phyloP scores from a whole-genome alignment of 345 rosid species.

The Pugionium cornutum region DNA sequence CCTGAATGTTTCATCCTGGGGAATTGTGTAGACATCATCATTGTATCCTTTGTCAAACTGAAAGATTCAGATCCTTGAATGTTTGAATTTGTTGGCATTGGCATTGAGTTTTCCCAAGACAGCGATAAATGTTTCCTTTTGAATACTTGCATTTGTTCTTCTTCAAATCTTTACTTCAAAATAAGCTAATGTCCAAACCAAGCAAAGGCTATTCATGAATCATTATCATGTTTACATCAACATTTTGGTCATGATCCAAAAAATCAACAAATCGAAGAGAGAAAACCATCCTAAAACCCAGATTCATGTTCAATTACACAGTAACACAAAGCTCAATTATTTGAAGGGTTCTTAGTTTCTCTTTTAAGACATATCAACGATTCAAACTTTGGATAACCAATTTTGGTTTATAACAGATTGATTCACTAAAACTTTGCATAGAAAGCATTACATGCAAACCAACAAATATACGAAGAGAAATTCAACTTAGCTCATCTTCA shows the following conservation, averaged over 20 bases:
- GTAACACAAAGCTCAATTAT: background rate
- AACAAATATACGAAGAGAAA: background rate
- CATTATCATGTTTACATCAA: background rate
- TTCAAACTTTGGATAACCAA: conserved; percentile 15
- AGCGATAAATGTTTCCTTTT: conserved; percentile 15
- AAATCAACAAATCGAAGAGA: conserved; percentile 24
- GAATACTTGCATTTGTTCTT: conserved; percentile 41
- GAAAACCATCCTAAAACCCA: conserved; percentile 10
- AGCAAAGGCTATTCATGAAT: conserved; percentile 21
- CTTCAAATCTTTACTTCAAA: background rate
- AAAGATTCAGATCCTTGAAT: conserved; percentile 33
- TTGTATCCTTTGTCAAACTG: conserved; percentile 18
- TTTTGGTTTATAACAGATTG: conserved; percentile 8
- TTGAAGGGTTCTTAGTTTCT: background rate
- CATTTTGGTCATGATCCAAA: conserved; percentile 17
- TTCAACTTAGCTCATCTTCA: background rate
- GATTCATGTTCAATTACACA: conserved; percentile 12
- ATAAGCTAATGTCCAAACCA: conserved; percentile 28
- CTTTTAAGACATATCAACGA: background rate
- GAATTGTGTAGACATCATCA: conserved; percentile 40
- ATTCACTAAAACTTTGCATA: background rate
- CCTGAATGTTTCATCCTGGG: conserved; percentile 41
- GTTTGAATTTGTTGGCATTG: conserved; percentile 28
- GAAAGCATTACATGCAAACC: conserved; percentile 36
- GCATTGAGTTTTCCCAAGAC: conserved; percentile 10